Base-by-base conservation (phyloP, 2,329 filamentous ascomycete genomes). In the Huntiella abstrusa region DNA sequence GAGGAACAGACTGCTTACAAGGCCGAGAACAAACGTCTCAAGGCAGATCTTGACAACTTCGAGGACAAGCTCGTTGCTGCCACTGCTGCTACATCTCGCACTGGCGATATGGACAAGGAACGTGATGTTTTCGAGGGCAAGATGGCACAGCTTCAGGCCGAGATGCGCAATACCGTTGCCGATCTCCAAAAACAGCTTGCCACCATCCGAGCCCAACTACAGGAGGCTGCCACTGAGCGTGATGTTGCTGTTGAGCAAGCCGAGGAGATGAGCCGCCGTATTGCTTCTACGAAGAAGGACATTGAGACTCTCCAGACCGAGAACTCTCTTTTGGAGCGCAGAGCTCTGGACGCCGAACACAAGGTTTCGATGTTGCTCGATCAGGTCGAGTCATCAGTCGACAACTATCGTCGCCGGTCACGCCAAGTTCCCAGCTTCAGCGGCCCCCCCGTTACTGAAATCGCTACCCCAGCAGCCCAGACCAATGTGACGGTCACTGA, bases 1-100 rank as follows among this genome's bases (percentile, higher is more conserved):
- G 86, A 95, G 56, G 91, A 98, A 63, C 70, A 98, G n/a, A 71
- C 81, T 46, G 83, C 86, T 49, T 91, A 92, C 64, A 96, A 96
- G 70, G 65, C 76, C 10, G 82, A 91, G 51, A 95, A 95, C 56
- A 67, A 70, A 13, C 81, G 82, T 50, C 68, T 98, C 36, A 87
- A 91, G 60, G 73, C 77, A 41, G 85, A 95, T 56, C 67, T 95
- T n/a, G 72, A 80, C 34, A 69, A 73, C 46, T 67, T 77, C 45
- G 78, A 74, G 59, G 75, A 71, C 54, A 70, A 61, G 54, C 56
- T 64, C 34, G 60, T 66, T 43, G 60, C 57, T 33, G 49, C 59
- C 53, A 39, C 57, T 54, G 47, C 61, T 55, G 52, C 51, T 38
- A 52, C 53, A n/a, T 63, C 66, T 34, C 64, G 65, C 10, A 64